Conservation (phyloP, 2,329 filamentous ascomycete species). For the Aspergillus tubingensis region DNA sequence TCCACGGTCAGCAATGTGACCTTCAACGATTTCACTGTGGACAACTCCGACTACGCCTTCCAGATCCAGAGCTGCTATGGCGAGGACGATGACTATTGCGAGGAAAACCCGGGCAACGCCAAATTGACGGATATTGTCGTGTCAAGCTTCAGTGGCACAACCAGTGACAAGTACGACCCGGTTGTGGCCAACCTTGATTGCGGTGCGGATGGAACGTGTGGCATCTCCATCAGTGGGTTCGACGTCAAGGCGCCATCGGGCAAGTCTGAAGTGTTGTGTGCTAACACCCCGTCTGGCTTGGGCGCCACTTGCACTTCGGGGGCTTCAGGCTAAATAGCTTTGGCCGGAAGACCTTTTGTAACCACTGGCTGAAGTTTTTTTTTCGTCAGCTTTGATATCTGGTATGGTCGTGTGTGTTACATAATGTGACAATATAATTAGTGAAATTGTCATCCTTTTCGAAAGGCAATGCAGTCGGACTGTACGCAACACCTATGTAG, state of each 20-base stretch:
- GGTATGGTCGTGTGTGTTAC: background rate
- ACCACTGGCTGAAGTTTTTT: too few relatives aligned
- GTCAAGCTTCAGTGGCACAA: conserved; percentile 43
- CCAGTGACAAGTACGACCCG: conserved; percentile 39
- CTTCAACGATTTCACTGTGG: conserved; percentile 40
- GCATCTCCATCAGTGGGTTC: conserved; percentile 36
- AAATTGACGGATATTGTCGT: conserved; percentile 40
- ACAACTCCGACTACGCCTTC: conserved; percentile 46
- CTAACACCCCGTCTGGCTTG: conserved; percentile 34
- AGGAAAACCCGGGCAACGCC: conserved; percentile 36
- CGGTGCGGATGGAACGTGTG: conserved; percentile 41
- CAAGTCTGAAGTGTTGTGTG: conserved; percentile 36
- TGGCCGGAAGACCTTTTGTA: background rate
- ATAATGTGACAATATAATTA: too few relatives aligned
- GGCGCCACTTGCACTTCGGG: conserved; percentile 38
- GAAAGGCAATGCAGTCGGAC: too few relatives aligned
- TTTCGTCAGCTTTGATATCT: too few relatives aligned
- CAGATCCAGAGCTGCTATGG: conserved; percentile 52
- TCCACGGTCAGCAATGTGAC: conserved; percentile 48
- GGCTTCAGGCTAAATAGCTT: conserved; percentile 33
- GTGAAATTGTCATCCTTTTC: too few relatives aligned
- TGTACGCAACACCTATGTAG: too few relatives aligned
- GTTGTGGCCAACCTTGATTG: conserved; percentile 44
- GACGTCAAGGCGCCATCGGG: conserved; percentile 38
- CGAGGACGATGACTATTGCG: conserved; percentile 40